phyloP scores from a whole-genome alignment of 192 early-diverging fungal genomes.

The Allomyces macrogynus region DNA sequence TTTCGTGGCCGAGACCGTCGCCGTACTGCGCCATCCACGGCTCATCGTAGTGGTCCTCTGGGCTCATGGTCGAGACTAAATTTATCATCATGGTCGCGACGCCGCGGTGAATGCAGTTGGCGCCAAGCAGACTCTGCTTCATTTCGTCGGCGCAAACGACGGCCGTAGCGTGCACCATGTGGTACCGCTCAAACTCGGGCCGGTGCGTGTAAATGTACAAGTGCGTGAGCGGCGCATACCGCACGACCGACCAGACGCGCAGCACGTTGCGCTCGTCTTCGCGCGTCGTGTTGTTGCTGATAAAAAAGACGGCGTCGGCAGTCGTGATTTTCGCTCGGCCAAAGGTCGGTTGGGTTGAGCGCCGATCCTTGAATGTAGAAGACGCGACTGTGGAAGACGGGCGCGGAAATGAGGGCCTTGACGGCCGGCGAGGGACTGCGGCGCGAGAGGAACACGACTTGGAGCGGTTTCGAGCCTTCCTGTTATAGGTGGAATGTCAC shows the following conservation, averaged over 20 bases:
- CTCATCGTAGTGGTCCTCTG: not conserved
- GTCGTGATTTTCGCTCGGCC: not conserved
- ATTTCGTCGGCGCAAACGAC: not conserved
- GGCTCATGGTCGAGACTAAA: not conserved
- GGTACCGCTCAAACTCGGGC: not conserved
- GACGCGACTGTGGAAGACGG: not conserved
- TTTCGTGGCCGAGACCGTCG: not conserved
- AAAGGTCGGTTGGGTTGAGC: not conserved
- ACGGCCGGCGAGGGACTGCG: not conserved
- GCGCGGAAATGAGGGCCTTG: not conserved
- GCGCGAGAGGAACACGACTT: not conserved
- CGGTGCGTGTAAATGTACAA: constrained; percentile 1
- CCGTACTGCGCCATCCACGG: not conserved
- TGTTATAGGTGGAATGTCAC: not conserved
- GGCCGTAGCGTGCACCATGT: not conserved
- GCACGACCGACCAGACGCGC: not conserved
- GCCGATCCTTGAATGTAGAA: not conserved
- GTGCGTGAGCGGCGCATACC: not conserved
- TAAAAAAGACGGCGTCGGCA: not conserved
- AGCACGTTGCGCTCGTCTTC: not conserved
- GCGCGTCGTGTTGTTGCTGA: not conserved
- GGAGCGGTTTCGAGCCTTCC: not conserved
- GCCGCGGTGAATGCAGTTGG: not conserved
- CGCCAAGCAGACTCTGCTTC: not conserved
- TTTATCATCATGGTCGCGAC: not conserved